These are phyloP conservation scores for Acidiella bohemica DNA, from an alignment of 495 filamentous ascomycete species.

Conservation along the genomic window DNA sequence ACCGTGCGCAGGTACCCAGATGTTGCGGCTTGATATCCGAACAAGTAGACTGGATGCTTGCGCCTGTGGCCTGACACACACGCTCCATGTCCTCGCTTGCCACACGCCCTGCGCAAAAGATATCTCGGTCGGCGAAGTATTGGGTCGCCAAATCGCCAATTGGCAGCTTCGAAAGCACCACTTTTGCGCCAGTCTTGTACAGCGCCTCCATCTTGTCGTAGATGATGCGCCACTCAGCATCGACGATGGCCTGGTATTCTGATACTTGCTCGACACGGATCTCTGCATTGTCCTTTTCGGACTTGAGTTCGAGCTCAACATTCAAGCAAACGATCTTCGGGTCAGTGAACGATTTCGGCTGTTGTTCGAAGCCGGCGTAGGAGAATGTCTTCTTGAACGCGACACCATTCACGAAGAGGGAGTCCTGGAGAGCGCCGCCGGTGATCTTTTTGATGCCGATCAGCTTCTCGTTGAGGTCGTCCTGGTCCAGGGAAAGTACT, in stretches of 20 bases:
- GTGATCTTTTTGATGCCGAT: constrained; percentile 97
- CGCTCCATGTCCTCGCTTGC: constrained; percentile 89
- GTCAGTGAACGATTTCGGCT: constrained; percentile 87
- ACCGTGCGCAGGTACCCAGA: constrained; percentile 76
- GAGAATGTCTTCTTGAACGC: constrained; percentile 99
- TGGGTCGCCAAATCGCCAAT: constrained; percentile 97
- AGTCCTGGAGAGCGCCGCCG: constrained; percentile 91
- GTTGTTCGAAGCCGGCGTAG: constrained; percentile 97
- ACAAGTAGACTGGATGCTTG: constrained; percentile 86
- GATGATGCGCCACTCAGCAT: constrained; percentile 99
- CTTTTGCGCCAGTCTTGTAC: constrained; percentile 85
- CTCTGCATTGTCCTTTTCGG: constrained; percentile 97
- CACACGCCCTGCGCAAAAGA: constrained; percentile 96
- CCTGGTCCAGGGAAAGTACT: constrained; percentile 90
- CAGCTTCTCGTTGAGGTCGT: constrained; percentile 92
- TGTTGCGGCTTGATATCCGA: constrained; percentile 85
- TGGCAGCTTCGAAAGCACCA: constrained; percentile 90
- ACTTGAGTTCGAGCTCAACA: constrained; percentile 94
- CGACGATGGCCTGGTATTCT: constrained; percentile 98
- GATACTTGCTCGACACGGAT: constrained; percentile 96
- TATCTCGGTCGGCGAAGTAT: constrained; percentile 92
- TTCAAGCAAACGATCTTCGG: constrained; percentile 94
- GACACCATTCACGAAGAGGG: constrained; percentile 92
- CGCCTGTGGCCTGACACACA: constrained; percentile 86
- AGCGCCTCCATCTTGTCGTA: constrained; percentile 95